phyloP scores from a whole-genome alignment of 805 yeast genomes.

The Sugiyamaella mastotermitis region DNA sequence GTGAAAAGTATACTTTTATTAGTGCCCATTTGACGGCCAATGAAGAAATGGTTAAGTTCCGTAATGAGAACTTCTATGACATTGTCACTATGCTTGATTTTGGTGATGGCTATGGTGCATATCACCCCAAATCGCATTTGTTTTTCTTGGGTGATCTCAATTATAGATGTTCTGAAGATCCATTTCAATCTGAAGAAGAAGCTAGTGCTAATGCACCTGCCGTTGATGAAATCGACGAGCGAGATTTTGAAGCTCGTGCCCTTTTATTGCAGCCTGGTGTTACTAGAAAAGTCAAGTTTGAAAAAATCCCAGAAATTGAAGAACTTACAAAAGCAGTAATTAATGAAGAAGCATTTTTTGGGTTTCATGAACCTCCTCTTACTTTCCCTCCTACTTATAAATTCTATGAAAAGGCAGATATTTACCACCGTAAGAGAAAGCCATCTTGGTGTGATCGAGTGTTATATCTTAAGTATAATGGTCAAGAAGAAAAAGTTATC shows the following conservation, averaged over 20 bases:
- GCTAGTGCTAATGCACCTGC: neutral
- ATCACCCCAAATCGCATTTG: conserved; percentile 50
- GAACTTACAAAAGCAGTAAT: conserved; percentile 43
- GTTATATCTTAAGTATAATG: conserved; percentile 45
- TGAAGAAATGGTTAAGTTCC: conserved; percentile 53
- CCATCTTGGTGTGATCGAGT: conserved; percentile 94
- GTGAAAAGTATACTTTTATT: conserved; percentile 48
- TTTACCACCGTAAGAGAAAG: conserved; percentile 50
- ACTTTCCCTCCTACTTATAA: conserved; percentile 79
- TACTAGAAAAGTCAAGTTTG: neutral
- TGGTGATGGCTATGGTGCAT: conserved; percentile 47
- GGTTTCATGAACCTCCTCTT: conserved; percentile 62
- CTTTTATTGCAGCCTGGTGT: conserved; percentile 1
- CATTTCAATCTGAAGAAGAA: conserved; percentile 6
- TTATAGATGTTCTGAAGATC: conserved; percentile 48
- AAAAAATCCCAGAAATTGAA: conserved; percentile 30
- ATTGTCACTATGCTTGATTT: conserved; percentile 52
- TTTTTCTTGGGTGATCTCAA: conserved; percentile 84
- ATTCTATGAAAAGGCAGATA: conserved; percentile 44
- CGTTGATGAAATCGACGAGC: neutral
- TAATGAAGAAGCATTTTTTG: conserved; percentile 45
- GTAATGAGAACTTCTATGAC: conserved; percentile 49
- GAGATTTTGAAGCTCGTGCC: conserved; percentile 3
- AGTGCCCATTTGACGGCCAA: conserved; percentile 71
- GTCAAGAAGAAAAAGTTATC: conserved; percentile 27